Conservation (phyloP, 2,329 filamentous ascomycete species). For the Stagonosporopsis rhizophila region DNA sequence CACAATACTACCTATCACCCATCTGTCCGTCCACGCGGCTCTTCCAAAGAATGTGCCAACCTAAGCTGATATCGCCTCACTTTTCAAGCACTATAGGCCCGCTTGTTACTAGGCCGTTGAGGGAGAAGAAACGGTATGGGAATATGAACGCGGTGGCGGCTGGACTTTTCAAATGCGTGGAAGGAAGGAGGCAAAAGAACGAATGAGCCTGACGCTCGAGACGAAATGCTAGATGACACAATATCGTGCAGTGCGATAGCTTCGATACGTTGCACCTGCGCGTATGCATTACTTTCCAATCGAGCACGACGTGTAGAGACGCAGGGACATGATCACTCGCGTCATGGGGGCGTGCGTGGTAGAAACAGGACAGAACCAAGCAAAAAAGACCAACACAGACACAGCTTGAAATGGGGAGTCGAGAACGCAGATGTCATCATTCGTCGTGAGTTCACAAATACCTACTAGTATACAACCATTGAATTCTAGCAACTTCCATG, state of each 20-base stretch:
- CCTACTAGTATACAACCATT: not conserved
- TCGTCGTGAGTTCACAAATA: constrained; percentile 7
- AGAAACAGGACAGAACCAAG: too few species aligned
- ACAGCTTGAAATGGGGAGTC: not conserved
- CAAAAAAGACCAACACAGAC: not conserved
- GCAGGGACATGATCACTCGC: too few species aligned
- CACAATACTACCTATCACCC: too few species aligned
- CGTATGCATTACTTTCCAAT: not conserved
- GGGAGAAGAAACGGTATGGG: constrained; percentile 62
- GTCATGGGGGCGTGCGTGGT: too few species aligned
- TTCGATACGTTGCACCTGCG: too few species aligned
- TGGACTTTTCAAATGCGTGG: constrained; percentile 58
- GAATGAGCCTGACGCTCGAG: not conserved
- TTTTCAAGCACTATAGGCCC: constrained; percentile 57
- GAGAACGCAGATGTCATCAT: constrained; percentile 1
- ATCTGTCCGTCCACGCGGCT: not conserved
- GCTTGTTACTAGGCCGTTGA: constrained; percentile 61
- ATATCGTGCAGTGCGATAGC: too few species aligned
- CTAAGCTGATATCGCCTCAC: constrained; percentile 2
- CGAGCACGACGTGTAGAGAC: too few species aligned
- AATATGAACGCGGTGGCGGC: constrained; percentile 63
- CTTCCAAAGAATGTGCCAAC: constrained; percentile 1
- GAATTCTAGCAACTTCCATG: constrained; percentile 1
- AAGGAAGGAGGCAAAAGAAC: not conserved
- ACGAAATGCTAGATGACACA: not conserved